A percentile compares a stretch with the other conserved stretches of the same genome.
Conservation (phyloP, 2,329 filamentous ascomycete genomes). For the Rutstroemia sp. region DNA sequence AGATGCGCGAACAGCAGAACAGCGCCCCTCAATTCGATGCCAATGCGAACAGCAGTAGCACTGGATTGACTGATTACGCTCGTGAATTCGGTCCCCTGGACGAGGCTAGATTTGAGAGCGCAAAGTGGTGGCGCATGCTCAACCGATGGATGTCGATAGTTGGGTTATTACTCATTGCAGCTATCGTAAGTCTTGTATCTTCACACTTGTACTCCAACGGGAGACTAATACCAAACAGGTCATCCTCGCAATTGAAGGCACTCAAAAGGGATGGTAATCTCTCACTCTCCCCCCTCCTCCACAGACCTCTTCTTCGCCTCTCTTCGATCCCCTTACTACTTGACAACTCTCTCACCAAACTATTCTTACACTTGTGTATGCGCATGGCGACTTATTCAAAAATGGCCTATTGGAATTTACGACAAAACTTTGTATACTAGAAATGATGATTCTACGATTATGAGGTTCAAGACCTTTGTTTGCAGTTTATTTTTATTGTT, state of each 20-base stretch:
- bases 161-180: conserved; percentile 46
- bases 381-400: background rate
- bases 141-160: conserved; percentile 54
- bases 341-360: background rate
- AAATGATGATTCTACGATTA: background rate
- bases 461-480: background rate
- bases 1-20: conserved; percentile 41
- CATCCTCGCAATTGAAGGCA: conserved; percentile 23
- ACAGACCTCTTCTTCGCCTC: background rate
- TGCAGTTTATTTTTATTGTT: background rate
- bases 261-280: conserved; percentile 18
- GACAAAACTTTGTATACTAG: background rate
- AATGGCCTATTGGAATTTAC: background rate
- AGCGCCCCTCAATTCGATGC: conserved; percentile 23
- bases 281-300: background rate
- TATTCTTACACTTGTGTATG: background rate
- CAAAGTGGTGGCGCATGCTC: conserved; percentile 56
- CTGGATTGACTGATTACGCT: conserved; percentile 20
- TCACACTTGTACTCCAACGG: background rate
- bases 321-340: background rate
- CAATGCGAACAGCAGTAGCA: conserved; percentile 14
- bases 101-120: conserved; percentile 40
- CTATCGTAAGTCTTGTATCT: conserved; percentile 39
- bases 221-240: conserved; percentile 17
- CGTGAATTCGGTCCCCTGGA: conserved; percentile 27